These are phyloP conservation scores for Vanrija pseudolonga DNA, from an alignment of 1,284 basidiomycete genomes.

Conservation along the genomic window DNA sequence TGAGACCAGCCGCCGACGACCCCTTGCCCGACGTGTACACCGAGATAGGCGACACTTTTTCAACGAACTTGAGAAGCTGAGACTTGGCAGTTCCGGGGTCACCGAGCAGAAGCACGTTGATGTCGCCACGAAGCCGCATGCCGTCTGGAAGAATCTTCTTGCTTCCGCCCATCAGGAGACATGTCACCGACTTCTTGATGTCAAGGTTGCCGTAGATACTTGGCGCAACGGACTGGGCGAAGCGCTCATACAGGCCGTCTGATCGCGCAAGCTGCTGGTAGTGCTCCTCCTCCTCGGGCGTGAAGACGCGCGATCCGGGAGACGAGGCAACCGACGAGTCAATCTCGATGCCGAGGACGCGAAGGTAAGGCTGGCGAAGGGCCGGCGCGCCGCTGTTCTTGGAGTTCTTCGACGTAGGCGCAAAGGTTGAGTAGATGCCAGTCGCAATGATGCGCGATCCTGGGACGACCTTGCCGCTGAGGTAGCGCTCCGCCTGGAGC, in stretches of 20 bases:
- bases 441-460: conserved; percentile 92
- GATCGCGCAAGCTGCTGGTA: conserved; percentile 81
- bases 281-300: conserved; percentile 96
- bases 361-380: conserved; percentile 89
- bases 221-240: conserved; percentile 89
- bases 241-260: conserved; percentile 88
- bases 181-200: conserved; percentile 96
- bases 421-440: conserved; percentile 93
- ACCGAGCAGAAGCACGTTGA: conserved; percentile 93
- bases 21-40: conserved; percentile 99
- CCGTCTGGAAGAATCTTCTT: conserved; percentile 97
- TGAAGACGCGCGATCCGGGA: conserved; percentile 67
- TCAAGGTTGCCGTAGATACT: conserved; percentile 97
- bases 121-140: conserved; percentile 94
- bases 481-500: conserved; percentile 80
- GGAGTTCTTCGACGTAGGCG: conserved; percentile 75
- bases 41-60: conserved; percentile 95
- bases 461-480: conserved; percentile 88
- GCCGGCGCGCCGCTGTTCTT: conserved; percentile 65
- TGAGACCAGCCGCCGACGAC: conserved; percentile 95
- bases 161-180: conserved; percentile 93
- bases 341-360: conserved; percentile 88
- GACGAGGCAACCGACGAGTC: conserved; percentile 60
- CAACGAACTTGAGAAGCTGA: conserved; percentile 96
- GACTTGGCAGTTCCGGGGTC: conserved; percentile 98